phyloP scores from a whole-genome alignment of 768 basidiomycete genomes.

The Pulveroboletus sp. region DNA sequence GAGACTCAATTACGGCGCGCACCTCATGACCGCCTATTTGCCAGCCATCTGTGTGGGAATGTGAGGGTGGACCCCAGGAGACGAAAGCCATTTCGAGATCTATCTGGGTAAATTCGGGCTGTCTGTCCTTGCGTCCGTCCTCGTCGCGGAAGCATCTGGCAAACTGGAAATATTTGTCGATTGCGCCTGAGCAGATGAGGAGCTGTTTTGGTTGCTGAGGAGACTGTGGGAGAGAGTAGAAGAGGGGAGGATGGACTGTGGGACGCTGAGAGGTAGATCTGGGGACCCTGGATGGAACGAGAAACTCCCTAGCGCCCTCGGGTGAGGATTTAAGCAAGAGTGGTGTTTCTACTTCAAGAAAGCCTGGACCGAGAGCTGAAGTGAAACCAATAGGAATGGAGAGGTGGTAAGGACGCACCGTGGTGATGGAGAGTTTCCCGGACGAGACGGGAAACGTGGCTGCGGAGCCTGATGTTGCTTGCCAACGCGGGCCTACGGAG shows the following conservation, averaged over 20 bases:
- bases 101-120: slow-evolving; percentile 96
- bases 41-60: slow-evolving; percentile 48
- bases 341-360: slow-evolving; percentile 92
- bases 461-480: slow-evolving; percentile 76
- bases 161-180: slow-evolving; percentile 91
- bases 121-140: slow-evolving; percentile 89
- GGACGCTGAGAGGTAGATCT: slow-evolving; percentile 26
- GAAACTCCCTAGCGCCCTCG: slow-evolving; percentile 91
- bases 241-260: slow-evolving; percentile 39
- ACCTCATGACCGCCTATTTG: slow-evolving; percentile 84
- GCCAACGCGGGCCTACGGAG: slow-evolving; percentile 72
- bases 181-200: slow-evolving; percentile 81
- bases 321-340: slow-evolving; percentile 87
- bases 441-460: slow-evolving; percentile 74
- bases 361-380: slow-evolving; percentile 47
- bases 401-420: slow-evolving; percentile 43
- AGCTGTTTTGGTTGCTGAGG: slow-evolving; percentile 96
- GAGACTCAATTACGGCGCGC: slow-evolving; percentile 68
- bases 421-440: slow-evolving; percentile 68
- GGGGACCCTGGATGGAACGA: slow-evolving; percentile 72
- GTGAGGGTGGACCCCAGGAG: slow-evolving; percentile 56
- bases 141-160: slow-evolving; percentile 96
- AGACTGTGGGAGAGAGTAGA: slow-evolving; percentile 91
- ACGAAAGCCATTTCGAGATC: slow-evolving; percentile 97
- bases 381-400: slow-evolving; percentile 10